Base-by-base conservation (phyloP, 2,329 filamentous ascomycete species). In the Diplodia corticola region DNA sequence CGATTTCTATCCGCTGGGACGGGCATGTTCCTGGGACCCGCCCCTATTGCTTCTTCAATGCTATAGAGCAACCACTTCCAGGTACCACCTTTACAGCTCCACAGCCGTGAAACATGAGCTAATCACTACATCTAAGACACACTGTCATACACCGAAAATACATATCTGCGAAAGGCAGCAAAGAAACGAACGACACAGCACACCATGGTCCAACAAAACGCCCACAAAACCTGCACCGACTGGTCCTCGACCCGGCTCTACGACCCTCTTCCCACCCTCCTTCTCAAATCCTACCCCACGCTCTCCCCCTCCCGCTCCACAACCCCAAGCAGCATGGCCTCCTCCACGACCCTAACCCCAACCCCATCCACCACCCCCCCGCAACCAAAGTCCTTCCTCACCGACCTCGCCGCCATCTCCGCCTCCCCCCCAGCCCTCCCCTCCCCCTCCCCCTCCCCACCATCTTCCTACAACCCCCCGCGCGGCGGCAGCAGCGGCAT, bases 281-380 rank as follows among this genome's bases (percentile, higher is more conserved):
- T 13, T 12, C 51, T 54, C n/a, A 30, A 54, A 12, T 35, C 28
- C 13, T 20, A 35, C n/a, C 51, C 51, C 22, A 50, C 17, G 33
- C 15, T 24, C 24, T 60, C 55, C 2, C 2, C 51, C 12, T 4
- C 51, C 9, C 26, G 20, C 13, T 13, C 24, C 24, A 15, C 46
- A 4, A 17, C 26, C 44, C 12, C 65, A 15, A 69, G 61, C 22
- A 67, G 33, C 50, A 40, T 55, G 30, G 28, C 66, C 46, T 69
- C 69, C 30, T 69, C 69, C 50, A 50, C 63, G 30, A 68, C 67
- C 49, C 67, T 66, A 5, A 68, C 64, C 30, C 65, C 30, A 10
- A 66, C 66, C 30, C 61, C 67, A 12, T 59, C 67, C 60, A 67
- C 67, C 51, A 69, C 66, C 10, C 67, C 68, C 49, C 20, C 64